phyloP scores from a whole-genome alignment of 2,329 filamentous ascomycete genomes.

The Apiospora hydei region DNA sequence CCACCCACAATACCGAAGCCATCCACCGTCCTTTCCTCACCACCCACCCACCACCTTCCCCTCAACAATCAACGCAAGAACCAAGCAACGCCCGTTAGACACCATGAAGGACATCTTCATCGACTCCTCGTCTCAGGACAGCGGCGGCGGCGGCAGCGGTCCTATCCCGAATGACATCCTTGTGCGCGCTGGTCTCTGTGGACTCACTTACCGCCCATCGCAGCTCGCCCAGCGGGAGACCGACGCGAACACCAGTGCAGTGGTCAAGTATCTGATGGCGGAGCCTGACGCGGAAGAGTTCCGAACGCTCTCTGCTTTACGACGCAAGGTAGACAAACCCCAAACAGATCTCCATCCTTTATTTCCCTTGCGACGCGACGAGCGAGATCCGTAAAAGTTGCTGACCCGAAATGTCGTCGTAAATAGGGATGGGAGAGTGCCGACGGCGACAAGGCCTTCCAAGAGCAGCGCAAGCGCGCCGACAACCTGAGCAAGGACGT shows the following conservation, averaged over 20 bases:
- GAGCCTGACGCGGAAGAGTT: not conserved
- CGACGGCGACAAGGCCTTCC: conserved; percentile 16
- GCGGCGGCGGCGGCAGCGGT: not conserved
- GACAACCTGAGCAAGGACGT: not conserved
- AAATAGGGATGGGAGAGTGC: conserved; percentile 14
- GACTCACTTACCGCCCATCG: not conserved
- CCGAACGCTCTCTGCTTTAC: not conserved
- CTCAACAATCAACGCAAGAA: not conserved
- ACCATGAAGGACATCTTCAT: not conserved
- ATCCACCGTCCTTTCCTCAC: not conserved
- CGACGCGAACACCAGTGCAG: not conserved
- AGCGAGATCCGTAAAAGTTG: not conserved
- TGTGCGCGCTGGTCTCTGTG: not conserved
- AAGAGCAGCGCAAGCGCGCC: conserved; percentile 4
- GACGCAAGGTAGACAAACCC: conserved; percentile 2
- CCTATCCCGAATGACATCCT: not conserved
- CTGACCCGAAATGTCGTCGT: not conserved
- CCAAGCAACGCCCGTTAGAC: not conserved
- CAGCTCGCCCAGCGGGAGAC: conserved; percentile 1
- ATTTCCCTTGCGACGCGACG: too few species aligned
- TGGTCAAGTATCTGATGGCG: not conserved
- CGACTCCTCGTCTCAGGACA: not conserved
- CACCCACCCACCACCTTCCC: not conserved
- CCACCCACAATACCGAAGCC: not conserved
- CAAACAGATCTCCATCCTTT: not conserved